phyloP scores from a whole-genome alignment of 2,329 filamentous ascomycete species.

The Monosporascus sp. region DNA sequence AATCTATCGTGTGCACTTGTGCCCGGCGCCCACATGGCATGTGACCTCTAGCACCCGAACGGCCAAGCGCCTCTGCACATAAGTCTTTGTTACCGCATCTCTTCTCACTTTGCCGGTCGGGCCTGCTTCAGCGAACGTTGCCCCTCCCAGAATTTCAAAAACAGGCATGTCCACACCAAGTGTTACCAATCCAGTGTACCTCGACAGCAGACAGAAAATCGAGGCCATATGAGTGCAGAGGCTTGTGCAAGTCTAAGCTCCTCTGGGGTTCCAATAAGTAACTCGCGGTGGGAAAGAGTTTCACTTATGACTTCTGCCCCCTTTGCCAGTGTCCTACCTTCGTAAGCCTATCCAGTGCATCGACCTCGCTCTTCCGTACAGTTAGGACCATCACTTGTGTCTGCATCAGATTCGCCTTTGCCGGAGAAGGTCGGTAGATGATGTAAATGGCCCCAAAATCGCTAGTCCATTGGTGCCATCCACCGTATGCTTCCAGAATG shows the following conservation, averaged over 20 bases:
- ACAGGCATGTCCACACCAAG: constrained; percentile 7
- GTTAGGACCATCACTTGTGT: constrained; percentile 1
- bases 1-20: too few relatives aligned
- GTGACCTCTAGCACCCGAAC: too few relatives aligned
- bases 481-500: not conserved
- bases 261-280: constrained; percentile 3
- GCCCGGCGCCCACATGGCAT: too few relatives aligned
- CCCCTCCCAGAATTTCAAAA: constrained; percentile 8
- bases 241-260: constrained; percentile 4
- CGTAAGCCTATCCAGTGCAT: not conserved
- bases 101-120: too few relatives aligned
- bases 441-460: constrained; percentile 10
- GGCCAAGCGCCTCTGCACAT: too few relatives aligned
- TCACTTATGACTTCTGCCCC: constrained; percentile 1
- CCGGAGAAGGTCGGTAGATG: constrained; percentile 23
- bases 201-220: constrained; percentile 9
- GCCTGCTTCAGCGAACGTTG: constrained; percentile 1
- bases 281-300: constrained; percentile 4
- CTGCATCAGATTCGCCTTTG: constrained; percentile 8
- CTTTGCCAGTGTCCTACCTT: not conserved
- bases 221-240: constrained; percentile 8
- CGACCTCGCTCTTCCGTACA: constrained; percentile 8
- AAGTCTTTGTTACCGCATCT: too few relatives aligned
- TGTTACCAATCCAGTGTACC: constrained; percentile 7
- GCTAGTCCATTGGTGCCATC: constrained; percentile 4